Conservation (phyloP, 768 basidiomycete species). For the Russula earlei region DNA sequence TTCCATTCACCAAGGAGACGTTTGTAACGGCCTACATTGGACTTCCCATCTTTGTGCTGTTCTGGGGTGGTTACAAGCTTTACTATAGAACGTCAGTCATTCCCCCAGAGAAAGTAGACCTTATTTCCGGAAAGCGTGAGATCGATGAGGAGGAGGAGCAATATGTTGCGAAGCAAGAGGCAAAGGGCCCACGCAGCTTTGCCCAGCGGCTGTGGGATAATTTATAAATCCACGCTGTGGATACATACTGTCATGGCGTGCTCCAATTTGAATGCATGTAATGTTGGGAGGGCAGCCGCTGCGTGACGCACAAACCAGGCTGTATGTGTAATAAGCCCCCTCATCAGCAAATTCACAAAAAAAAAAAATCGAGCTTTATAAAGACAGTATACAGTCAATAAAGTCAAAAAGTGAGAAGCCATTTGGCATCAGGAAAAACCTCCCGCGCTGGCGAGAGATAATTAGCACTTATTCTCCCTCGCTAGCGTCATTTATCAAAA, state of each 20-base stretch:
- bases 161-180: constrained; percentile 34
- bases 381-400: too few species aligned
- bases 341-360: too few species aligned
- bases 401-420: too few species aligned
- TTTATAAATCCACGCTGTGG: not conserved
- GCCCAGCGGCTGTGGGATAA: not conserved
- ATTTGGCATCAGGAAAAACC: too few species aligned
- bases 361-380: too few species aligned
- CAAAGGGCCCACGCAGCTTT: constrained; percentile 13
- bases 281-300: too few species aligned
- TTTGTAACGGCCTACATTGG: constrained; percentile 49
- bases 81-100: constrained; percentile 29
- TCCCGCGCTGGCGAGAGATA: too few species aligned
- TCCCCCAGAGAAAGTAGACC: constrained; percentile 38
- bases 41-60: constrained; percentile 28
- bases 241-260: not conserved
- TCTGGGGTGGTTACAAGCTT: constrained; percentile 32
- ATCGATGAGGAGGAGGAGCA: constrained; percentile 57
- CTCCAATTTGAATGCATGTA: too few species aligned
- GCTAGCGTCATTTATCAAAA: too few species aligned
- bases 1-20: constrained; percentile 42
- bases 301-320: too few species aligned
- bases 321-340: too few species aligned
- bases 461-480: too few species aligned
- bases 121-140: constrained; percentile 45